Evolutionary conservation across 2,329 filamentous ascomycete genomes (phyloP).

Genomic region (Lizonia empirigonia): DNA sequence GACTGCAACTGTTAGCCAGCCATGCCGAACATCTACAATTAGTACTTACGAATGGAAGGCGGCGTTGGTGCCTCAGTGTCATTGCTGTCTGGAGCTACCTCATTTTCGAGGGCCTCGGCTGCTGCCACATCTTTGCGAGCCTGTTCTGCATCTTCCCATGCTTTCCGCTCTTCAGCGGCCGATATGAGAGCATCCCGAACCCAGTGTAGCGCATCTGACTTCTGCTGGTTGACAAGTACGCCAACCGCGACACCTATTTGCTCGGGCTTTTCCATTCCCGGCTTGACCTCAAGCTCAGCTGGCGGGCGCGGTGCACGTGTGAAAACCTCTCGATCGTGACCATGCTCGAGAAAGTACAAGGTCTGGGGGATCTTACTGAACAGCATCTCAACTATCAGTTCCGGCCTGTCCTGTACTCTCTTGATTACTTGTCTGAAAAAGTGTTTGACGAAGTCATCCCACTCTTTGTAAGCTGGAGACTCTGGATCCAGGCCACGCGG

Average conservation of each 20-base stretch:
- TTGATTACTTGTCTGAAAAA: constrained; percentile 80
- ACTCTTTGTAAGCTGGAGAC: constrained; percentile 77
- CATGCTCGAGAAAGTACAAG: constrained; percentile 86
- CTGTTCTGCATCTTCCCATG: constrained; percentile 76
- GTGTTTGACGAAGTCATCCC: constrained; percentile 87
- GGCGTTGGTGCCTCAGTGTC: constrained; percentile 39
- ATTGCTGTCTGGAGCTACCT: constrained; percentile 39
- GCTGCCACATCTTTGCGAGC: constrained; percentile 57
- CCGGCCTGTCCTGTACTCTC: constrained; percentile 83
- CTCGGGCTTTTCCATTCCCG: constrained; percentile 65
- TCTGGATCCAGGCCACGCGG: constrained; percentile 74
- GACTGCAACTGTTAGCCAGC: constrained; percentile 25
- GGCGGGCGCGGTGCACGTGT: constrained; percentile 70
- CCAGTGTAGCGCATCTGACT: constrained; percentile 79
- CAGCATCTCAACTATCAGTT: constrained; percentile 86
- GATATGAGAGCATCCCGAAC: constrained; percentile 71
- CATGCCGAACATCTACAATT: constrained; percentile 22
- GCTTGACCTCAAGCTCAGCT: constrained; percentile 82
- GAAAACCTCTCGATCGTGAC: constrained; percentile 78
- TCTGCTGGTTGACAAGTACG: constrained; percentile 78
- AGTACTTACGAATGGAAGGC: constrained; percentile 53
- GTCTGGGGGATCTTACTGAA: constrained; percentile 91
- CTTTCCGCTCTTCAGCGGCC: constrained; percentile 73
- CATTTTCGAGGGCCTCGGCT: constrained; percentile 38
- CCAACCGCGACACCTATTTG: constrained; percentile 82